Base-by-base conservation (phyloP, 2,329 filamentous ascomycete species). In the Scleromitrula shiraiana region DNA sequence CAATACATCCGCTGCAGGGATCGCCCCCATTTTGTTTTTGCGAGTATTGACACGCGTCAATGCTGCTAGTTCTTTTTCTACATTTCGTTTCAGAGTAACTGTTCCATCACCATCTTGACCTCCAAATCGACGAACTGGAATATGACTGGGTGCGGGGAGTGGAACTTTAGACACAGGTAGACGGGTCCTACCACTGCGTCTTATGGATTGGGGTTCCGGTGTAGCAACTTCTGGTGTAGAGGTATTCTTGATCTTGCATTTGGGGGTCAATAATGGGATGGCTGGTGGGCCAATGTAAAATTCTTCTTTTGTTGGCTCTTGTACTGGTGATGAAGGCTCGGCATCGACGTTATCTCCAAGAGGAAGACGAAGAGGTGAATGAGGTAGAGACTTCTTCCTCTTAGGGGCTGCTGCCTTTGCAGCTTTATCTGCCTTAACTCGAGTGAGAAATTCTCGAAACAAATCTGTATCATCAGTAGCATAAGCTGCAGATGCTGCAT, bases 21-120 rank as follows among this genome's bases (percentile, higher is more conserved):
- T 47, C 1, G 70, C 63, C 15, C 56, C 61, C 3, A 57, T 66
- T 59, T 71, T 72, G 51, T 74, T 74, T 53, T 69, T 70, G 23
- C 68, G 62, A 1, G 70, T 74, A 51, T 74, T 74, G 42, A 64
- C 60, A 3, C 66, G 58, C 1, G 70, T 73, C 35, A 71, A 50
- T 2, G 65, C 60, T 0, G 68, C 68, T 7, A 72, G 54, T 38
- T 72, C 67, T 55, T 69, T 70, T 35, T 70, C 70, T 12, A 63
- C 65, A 50, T 53, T 67, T 38, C 65, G 63, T 32, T 51, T 53
- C 8, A 64, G 46, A 7, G 57, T 60, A 15, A 62, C 50, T 1
- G 58, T 59, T 7, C 44, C 59, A 30, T 64, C 61, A 8, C 50
- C 55, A 38, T 64, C 61, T 44, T 61, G 57, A 7, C 59, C 59